Percentiles rank a stretch among this genome's conserved stretches.
phyloP scores from a whole-genome alignment of 495 filamentous ascomycete species.

The Penicillium diatomitis region DNA sequence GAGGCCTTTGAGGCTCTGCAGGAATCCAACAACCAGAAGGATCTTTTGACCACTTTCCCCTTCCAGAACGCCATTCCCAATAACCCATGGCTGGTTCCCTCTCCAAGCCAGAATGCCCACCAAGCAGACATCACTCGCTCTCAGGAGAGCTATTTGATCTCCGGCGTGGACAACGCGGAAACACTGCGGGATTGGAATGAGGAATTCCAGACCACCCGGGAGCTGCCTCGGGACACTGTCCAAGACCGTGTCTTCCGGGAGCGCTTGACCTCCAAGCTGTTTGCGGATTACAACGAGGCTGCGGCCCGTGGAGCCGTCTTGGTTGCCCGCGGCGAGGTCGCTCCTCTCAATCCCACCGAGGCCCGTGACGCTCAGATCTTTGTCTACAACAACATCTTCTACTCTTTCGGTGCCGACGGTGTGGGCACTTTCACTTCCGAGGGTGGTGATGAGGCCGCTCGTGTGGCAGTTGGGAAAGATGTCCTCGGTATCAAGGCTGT shows the following conservation, averaged over 20 bases:
- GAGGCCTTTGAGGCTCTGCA: constrained; percentile 64
- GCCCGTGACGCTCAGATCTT: constrained; percentile 91
- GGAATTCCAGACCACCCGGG: constrained; percentile 93
- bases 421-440: constrained; percentile 95
- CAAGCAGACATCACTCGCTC: constrained; percentile 76
- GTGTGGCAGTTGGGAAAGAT: constrained; percentile 95
- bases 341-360: constrained; percentile 95
- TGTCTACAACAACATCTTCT: constrained; percentile 99
- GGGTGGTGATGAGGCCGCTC: constrained; percentile 93
- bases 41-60: constrained; percentile 86
- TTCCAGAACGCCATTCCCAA: constrained; percentile 88
- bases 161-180: constrained; percentile 86
- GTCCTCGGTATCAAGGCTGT: constrained; percentile 87
- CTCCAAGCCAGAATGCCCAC: constrained; percentile 57
- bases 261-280: constrained; percentile 85
- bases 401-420: constrained; percentile 95
- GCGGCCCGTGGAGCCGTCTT: constrained; percentile 88
- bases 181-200: constrained; percentile 98
- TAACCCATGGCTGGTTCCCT: constrained; percentile 83
- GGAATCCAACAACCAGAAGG: constrained; percentile 70
- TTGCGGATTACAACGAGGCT: constrained; percentile 95
- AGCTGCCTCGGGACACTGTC: constrained; percentile 83
- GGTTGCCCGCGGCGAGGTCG: constrained; percentile 86
- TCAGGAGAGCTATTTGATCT: constrained; percentile 85
- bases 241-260: constrained; percentile 96